Evolutionary conservation across 129 eudicot species (phyloP), one percentile per base, ranked within the genome.

Genomic region (Ambrosia trifida): DNA sequence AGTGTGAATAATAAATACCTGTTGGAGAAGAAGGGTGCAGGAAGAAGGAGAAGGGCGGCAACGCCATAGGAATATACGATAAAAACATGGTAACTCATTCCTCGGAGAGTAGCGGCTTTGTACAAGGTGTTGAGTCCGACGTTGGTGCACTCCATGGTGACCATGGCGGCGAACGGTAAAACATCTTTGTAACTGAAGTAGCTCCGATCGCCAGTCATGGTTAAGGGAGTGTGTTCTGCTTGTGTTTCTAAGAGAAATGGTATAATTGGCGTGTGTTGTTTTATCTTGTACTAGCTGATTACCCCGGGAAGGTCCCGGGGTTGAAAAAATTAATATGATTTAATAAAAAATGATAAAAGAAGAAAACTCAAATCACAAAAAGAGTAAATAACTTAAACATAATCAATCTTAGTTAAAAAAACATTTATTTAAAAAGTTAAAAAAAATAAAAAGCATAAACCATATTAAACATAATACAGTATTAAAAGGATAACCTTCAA

Each of bases 71-170:
- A 81, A 70, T 89, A 92, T n/a, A 83, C 89, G 6, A 92, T 35
- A 60, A 84, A 92, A 67, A 86, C 96, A 76, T 85, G 88, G 72
- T 82, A 74, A 68, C 94, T 92, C 98, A 92, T 84, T 18, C 95
- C 96, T 47, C 41, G 76, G 63, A 38, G 57, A 1, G 91, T 83
- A 62, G 98, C 98, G 71, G 92, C 86, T 74, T 92, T 92, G 87
- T 80, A 92, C 68, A 92, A 70, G 5, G 96, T 92, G 68, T 86
- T 86, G 5, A 89, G 80, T 11, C 87, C 95, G 5, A 92, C 98
- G 78, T 86, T 89, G 49, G 74, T 45, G 77, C 89, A 84, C 58
- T 92, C 94, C 90, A 92, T 81, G 33, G 76, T 69, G 43, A 92
- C 87, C 85, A 92, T 77, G 41, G 90, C 89, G 49, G 83, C 72